A percentile compares a stretch with the other conserved stretches of the same genome.
Evolutionary conservation across 129 eudicot genomes (phyloP).

Genomic region (Chrysanthemum seticuspe): DNA sequence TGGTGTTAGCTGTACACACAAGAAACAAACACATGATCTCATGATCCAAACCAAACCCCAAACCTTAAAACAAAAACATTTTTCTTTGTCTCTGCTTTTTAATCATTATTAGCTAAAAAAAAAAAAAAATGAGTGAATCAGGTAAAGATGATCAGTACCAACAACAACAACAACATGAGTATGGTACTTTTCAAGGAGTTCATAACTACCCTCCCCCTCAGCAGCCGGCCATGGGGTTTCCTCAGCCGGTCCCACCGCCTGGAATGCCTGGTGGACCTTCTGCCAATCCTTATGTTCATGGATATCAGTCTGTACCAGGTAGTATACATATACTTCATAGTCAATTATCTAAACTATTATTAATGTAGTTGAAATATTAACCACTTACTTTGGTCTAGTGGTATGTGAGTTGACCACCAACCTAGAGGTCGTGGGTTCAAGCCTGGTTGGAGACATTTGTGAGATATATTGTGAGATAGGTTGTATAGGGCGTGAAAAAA

Average conservation of each 20-base stretch:
- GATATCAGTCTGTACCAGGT: constrained; percentile 87
- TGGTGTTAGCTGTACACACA: constrained; percentile 11
- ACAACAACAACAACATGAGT: constrained; percentile 42
- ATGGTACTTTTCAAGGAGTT: constrained; percentile 94
- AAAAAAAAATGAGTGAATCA: constrained; percentile 58
- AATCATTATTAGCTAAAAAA: background rate
- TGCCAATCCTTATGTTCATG: constrained; percentile 57
- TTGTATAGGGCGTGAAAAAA: too few relatives aligned
- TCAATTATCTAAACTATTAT: background rate
- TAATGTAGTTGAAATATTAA: background rate
- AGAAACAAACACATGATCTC: constrained; percentile 7
- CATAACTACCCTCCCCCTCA: constrained; percentile 65
- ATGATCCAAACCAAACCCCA: constrained; percentile 17
- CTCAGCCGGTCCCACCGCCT: constrained; percentile 89
- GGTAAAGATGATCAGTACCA: constrained; percentile 35
- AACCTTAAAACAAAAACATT: constrained; percentile 24
- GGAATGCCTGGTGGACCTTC: constrained; percentile 57
- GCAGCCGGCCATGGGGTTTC: constrained; percentile 75
- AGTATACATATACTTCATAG: background rate
- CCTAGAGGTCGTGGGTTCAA: too few relatives aligned
- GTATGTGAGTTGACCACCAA: background rate
- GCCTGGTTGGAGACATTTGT: too few relatives aligned
- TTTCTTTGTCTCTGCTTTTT: background rate
- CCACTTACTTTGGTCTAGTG: constrained; percentile 6
- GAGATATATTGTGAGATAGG: too few relatives aligned